Evolutionary conservation across 2,329 filamentous ascomycete species (phyloP), one percentile per base, ranked within the genome.

Genomic region (Cladophialophora bantiana): DNA sequence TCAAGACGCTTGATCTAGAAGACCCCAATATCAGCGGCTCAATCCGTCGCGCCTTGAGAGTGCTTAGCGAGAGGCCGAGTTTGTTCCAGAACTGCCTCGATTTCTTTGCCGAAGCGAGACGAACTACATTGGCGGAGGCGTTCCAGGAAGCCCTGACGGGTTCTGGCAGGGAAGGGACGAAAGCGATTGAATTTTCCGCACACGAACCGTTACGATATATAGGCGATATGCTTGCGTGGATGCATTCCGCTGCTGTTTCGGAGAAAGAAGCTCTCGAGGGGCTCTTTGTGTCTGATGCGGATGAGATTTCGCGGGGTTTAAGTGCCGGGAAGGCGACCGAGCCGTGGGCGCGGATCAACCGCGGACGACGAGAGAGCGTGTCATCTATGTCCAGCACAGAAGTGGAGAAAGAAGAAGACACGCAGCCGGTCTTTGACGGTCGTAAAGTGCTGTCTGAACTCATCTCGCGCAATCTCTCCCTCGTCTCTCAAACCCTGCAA

Each of bases 141-240:
- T 98, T 99, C 77, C 93, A 96, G 72, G 85, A 89, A 48, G 94
- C 95, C 0, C 81, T 99, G 59, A 97, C 93, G 0, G 94, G 94
- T 42, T 85, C 59, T 10, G 94, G 94, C 40, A 85, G 83, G 1
- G 59, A 38, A 3, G 69, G 63, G 9, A 52, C 52, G 32, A 97
- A 98, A 75, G 94, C 95, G 0, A 99, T 99, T 70, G 94, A 99
- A 76, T 87, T 98, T 73, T 90, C 90, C 10, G 94, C 95, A 0
- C 94, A 98, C 76, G 95, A 99, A 75, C 90, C 93, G 0, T 81
- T 98, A 32, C 88, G 95, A 20, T 98, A 98, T 77, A 89, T 96
- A 2, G 93, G 95, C 61, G 95, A 99, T 76, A 99, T 99, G 94
- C 85, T 99, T 13, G 95, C 95, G 4, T 99, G 95, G 95, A 89